Percentiles rank a stretch among this genome's conserved stretches.
phyloP scores from a whole-genome alignment of 164 flowering plant species.

The Cinnamomum chago region DNA sequence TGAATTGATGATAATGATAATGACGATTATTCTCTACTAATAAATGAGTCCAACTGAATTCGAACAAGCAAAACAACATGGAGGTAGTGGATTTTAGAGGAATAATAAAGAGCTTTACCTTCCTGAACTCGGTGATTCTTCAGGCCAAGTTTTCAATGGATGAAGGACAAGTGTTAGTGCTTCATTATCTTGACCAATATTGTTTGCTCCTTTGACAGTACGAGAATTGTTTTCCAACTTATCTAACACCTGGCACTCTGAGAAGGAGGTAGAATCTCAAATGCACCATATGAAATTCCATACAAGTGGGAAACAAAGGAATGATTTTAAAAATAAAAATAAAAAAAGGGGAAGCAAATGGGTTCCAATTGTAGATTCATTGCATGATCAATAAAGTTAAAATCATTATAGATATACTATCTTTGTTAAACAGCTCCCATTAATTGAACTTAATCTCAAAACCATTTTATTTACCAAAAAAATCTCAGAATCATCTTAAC shows the following conservation, averaged over 20 bases:
- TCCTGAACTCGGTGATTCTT: slow-evolving; percentile 34
- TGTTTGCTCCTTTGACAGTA: slow-evolving; percentile 77
- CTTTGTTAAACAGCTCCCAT: too few species aligned
- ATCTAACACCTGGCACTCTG: slow-evolving; percentile 70
- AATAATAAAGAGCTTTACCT: slow-evolving; percentile 35
- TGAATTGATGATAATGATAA: too few species aligned
- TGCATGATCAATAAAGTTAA: too few species aligned
- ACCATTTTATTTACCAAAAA: too few species aligned
- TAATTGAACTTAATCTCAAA: too few species aligned
- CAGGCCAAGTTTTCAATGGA: slow-evolving; percentile 59
- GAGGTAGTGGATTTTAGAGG: neutral
- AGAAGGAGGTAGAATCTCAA: slow-evolving; percentile 7
- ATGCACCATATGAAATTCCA: neutral
- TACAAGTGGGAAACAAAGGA: neutral
- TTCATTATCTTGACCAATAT: slow-evolving; percentile 74
- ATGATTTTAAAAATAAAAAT: too few species aligned
- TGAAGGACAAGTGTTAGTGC: slow-evolving; percentile 49
- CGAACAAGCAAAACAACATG: neutral
- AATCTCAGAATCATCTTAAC: too few species aligned
- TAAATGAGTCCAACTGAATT: neutral
- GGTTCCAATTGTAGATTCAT: too few species aligned
- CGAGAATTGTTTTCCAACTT: slow-evolving; percentile 75
- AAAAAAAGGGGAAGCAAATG: too few species aligned
- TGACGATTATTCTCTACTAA: neutral
- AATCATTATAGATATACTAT: too few species aligned